Evolutionary conservation across 768 basidiomycete genomes (phyloP), one percentile per base, ranked within the genome.

Genomic region (Hortiboletus campestris): DNA sequence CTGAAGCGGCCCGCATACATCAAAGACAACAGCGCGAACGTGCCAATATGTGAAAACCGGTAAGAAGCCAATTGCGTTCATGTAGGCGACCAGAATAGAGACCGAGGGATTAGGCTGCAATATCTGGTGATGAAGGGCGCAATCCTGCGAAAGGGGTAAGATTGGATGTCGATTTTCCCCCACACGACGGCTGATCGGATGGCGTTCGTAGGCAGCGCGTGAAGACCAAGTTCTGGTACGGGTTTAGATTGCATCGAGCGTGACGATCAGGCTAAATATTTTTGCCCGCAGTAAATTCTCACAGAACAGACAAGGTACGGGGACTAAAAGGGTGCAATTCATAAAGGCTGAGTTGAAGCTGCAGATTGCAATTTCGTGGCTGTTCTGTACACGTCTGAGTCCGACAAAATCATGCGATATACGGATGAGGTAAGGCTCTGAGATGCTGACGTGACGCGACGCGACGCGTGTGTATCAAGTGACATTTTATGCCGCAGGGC

Each of bases 61-160:
- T 85, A 71, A 58, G 25, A 19, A 59, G 51, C 53, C 39, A 55
- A 47, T 46, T 59, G 61, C 28, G 19, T 44, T 50, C 36, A 44
- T 48, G n/a, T 50, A 40, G 53, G 56, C 20, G 38, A 48, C 47
- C 43, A 55, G 49, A 59, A 32, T 56, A 53, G 54, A 55, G 53
- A 59, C 59, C 56, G 67, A 47, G 17, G 35, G 29, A 71, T 63
- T 69, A 93, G 91, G 62, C 72, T 94, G 61, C 91, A 93, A 66
- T 94, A 93, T 69, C 79, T 94, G 43, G 90, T 94, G 51, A 84
- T 85, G 58, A 93, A 91, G 73, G 91, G 91, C 50, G 89, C 90
- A 22, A 91, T 93, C 63, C 72, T 93, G 61, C 80, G 90, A 56
- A 93, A 92, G 73, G 91, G 89, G 89, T 89, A 69, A 64, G 84